Evolutionary conservation across 345 rosid species (phyloP), one percentile per base, ranked within the genome.

Genomic region (Theobroma cacao): DNA sequence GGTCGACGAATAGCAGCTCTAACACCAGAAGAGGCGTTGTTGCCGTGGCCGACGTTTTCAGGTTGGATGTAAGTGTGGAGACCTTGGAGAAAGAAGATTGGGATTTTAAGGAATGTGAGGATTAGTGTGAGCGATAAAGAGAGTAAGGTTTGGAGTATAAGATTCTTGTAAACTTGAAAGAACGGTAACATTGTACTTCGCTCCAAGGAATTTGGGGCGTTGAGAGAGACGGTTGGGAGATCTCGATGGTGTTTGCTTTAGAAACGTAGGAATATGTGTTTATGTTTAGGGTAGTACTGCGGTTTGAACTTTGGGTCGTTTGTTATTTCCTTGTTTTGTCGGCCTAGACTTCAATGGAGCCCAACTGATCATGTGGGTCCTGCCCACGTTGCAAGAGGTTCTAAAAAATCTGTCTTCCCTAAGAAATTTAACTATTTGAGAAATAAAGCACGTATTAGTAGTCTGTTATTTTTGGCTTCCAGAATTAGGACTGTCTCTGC

Each of bases 1-100:
- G 98, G 98, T 7, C 97, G 76, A 28, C 94, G 88, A 73, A 92
- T 91, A 38, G 94, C 93, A 28, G 98, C 94, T 79, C 86, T 79
- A 73, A 81, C 78, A 31, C 92, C 95, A 22, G 79, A 80, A 33
- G 85, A 90, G 36, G 76, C 2, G 34, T 40, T 40, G 78, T 75
- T 77, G 80, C 10, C 80, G 30, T 81, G 86, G 81, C 79, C 85
- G 78, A 90, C 79, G 81, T 88, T 85, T n/a, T 95, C 98, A 3
- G 98, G 99, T 79, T 91, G 99, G 88, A 95, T 84, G 80, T 95
- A 95, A 47, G 95, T 89, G 86, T 83, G 82, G 83, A 95, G 92
- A 50, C 96, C 94, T 71, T 79, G 85, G 76, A 95, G 90, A 86
- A 93, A 86, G 33, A 91, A 76, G 80, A 85, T 63, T 4, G 97